A percentile compares a stretch with the other conserved stretches of the same genome.
These are phyloP conservation scores for Aspergillus terreus DNA, from an alignment of 2,329 filamentous ascomycete genomes.

Conservation along the genomic window DNA sequence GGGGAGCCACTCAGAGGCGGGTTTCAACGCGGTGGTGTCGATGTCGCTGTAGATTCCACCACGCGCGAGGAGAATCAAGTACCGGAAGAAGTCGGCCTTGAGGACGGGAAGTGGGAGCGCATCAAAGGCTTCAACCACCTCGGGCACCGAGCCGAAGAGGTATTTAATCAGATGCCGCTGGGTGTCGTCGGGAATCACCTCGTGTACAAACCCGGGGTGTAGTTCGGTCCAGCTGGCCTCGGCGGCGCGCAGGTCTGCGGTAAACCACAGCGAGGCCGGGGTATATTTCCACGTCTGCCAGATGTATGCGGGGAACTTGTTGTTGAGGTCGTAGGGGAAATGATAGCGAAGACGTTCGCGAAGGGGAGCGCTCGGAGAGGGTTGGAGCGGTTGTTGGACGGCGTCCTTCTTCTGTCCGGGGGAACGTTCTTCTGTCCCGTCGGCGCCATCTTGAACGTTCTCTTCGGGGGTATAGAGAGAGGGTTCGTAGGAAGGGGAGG, in stretches of 20 bases:
- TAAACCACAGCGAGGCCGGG: constrained; percentile 72
- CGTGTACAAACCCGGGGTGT: constrained; percentile 90
- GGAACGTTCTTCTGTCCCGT: constrained; percentile 11
- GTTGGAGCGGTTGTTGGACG: constrained; percentile 51
- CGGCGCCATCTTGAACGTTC: constrained; percentile 17
- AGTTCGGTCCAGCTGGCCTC: constrained; percentile 86
- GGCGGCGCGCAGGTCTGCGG: constrained; percentile 68
- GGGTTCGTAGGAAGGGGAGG: constrained; percentile 44
- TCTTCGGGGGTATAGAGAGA: constrained; percentile 24
- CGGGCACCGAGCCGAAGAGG: constrained; percentile 78
- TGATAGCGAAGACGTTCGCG: constrained; percentile 83
- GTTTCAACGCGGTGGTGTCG: constrained; percentile 80
- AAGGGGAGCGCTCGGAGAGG: constrained; percentile 68
- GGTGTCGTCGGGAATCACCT: constrained; percentile 90
- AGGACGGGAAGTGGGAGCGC: constrained; percentile 70
- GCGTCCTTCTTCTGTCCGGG: constrained; percentile 13
- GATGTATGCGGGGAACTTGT: constrained; percentile 93
- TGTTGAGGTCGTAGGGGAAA: constrained; percentile 84
- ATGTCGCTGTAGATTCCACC: constrained; percentile 89
- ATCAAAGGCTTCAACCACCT: constrained; percentile 73
- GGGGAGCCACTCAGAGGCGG: constrained; percentile 85
- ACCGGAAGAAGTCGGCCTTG: constrained; percentile 75
- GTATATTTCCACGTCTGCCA: constrained; percentile 98
- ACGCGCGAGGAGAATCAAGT: constrained; percentile 70
- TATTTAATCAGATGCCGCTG: constrained; percentile 77